Percentiles rank a stretch among this genome's conserved stretches.
Conservation (phyloP, 306 rosid genomes). For the Citrullus colocynthis region DNA sequence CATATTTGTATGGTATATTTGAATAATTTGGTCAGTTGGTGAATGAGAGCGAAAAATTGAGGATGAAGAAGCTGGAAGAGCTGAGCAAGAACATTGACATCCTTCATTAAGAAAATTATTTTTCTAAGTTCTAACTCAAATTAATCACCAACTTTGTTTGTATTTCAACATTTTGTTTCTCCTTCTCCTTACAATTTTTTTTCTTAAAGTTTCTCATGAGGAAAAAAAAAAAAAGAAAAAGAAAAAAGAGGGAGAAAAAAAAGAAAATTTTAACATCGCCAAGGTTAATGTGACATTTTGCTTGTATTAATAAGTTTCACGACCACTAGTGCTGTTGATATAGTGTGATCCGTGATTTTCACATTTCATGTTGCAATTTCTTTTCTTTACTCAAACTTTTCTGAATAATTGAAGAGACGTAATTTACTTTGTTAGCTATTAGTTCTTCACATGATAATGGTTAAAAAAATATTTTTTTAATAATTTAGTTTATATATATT, state of each 20-base stretch:
- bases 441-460: too few relatives aligned
- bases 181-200: not conserved
- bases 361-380: not conserved
- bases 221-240: not conserved
- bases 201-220: not conserved
- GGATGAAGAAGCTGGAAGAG: conserved; percentile 95
- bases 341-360: not conserved
- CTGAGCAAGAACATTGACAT: conserved; percentile 64
- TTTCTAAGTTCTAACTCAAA: conserved; percentile 8
- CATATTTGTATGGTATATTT: not conserved
- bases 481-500: too few relatives aligned
- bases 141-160: conserved; percentile 15
- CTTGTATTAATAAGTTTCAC: not conserved
- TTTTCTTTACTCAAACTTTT: not conserved
- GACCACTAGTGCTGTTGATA: not conserved
- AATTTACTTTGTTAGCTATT: too few relatives aligned
- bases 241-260: not conserved
- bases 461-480: too few relatives aligned
- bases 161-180: conserved; percentile 2
- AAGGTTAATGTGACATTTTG: not conserved
- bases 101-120: conserved; percentile 25
- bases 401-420: too few relatives aligned
- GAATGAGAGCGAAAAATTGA: conserved; percentile 36
- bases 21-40: conserved; percentile 23
- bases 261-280: not conserved